Evolutionary conservation across 2,329 filamentous ascomycete genomes (phyloP).

Genomic region (Teratosphaeria nubilosa): DNA sequence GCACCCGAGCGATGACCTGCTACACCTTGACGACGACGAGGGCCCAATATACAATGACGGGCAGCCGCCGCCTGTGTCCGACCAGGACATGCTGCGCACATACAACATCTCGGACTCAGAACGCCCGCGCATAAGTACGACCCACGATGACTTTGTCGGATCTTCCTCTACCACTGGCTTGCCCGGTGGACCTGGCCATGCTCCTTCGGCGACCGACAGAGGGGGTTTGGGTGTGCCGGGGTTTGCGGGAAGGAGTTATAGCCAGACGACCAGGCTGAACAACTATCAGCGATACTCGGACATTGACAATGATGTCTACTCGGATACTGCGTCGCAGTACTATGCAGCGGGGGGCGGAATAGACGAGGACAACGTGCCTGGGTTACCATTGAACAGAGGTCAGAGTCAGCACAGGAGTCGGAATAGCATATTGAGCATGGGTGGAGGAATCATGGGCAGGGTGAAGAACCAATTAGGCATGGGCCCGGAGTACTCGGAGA

Average conservation of each 20-base stretch:
- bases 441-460: constrained; percentile 75
- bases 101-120: constrained; percentile 57
- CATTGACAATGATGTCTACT: constrained; percentile 71
- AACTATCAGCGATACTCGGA: constrained; percentile 93
- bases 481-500: constrained; percentile 82
- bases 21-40: constrained; percentile 56
- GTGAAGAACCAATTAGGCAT: constrained; percentile 88
- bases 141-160: constrained; percentile 92
- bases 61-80: constrained; percentile 66
- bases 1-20: constrained; percentile 40
- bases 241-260: constrained; percentile 40
- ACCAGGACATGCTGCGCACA: constrained; percentile 67
- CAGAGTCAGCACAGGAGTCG: constrained; percentile 45
- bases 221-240: constrained; percentile 10
- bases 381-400: constrained; percentile 43
- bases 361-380: constrained; percentile 45
- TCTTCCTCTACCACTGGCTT: constrained; percentile 34
- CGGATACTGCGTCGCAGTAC: constrained; percentile 53
- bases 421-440: constrained; percentile 80
- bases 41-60: constrained; percentile 64
- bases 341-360: constrained; percentile 58
- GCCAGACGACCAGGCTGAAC: constrained; percentile 70
- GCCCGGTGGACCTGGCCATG: constrained; percentile 34
- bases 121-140: constrained; percentile 69
- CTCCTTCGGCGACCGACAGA: constrained; percentile 20